A percentile compares a stretch with the other conserved stretches of the same genome.
Evolutionary conservation across 257 asterid genomes (phyloP).

Genomic region (Jacaranda copaia): DNA sequence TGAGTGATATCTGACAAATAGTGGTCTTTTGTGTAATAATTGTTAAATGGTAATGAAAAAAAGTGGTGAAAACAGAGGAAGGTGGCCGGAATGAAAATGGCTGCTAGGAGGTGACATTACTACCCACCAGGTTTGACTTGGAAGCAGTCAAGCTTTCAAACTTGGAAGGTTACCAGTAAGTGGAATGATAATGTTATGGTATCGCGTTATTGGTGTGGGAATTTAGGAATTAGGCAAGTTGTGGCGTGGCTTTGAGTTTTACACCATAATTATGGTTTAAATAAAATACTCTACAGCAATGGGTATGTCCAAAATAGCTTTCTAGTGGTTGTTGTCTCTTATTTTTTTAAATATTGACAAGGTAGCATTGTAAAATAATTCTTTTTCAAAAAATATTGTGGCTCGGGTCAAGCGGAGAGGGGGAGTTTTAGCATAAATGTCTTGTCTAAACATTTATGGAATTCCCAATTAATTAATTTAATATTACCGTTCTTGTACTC

Average conservation of each 20-base stretch:
- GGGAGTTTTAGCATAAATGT: too few species aligned
- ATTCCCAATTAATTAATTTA: too few species aligned
- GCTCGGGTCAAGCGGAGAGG: too few species aligned
- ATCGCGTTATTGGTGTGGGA: background rate
- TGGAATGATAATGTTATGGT: background rate
- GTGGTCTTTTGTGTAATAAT: background rate
- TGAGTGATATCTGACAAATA: background rate
- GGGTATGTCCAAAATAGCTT: too few species aligned
- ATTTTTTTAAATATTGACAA: too few species aligned
- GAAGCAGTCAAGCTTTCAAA: slow-evolving; percentile 35
- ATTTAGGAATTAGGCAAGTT: background rate
- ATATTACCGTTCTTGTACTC: too few species aligned
- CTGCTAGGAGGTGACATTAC: background rate
- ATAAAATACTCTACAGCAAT: too few species aligned
- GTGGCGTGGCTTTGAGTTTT: background rate
- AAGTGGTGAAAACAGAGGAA: slow-evolving; percentile 19
- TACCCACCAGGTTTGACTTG: slow-evolving; percentile 39
- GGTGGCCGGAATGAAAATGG: slow-evolving; percentile 21
- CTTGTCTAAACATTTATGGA: too few species aligned
- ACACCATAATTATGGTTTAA: too few species aligned
- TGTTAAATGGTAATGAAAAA: background rate
- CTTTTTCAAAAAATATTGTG: too few species aligned
- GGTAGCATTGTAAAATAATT: too few species aligned
- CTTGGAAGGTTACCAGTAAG: slow-evolving; percentile 28
- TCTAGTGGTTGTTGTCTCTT: too few species aligned